phyloP scores from a whole-genome alignment of 805 yeast species.

The Kluyveromyces siamensis region DNA sequence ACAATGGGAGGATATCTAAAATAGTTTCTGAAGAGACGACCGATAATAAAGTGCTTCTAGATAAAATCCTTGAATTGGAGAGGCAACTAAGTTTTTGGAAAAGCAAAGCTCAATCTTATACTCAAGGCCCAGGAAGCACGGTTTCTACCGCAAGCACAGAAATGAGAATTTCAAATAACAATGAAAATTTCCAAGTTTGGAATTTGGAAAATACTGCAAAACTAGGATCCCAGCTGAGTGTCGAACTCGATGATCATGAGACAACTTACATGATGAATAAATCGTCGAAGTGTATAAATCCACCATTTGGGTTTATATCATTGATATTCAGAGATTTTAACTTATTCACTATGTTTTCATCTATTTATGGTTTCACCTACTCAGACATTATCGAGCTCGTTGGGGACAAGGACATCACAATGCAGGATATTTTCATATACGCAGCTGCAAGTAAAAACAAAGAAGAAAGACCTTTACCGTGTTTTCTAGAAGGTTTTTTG shows the following conservation, averaged over 20 bases:
- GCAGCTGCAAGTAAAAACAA: not conserved
- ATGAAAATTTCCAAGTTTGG: not conserved
- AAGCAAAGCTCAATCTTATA: not conserved
- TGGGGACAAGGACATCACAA: not conserved
- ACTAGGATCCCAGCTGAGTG: not conserved
- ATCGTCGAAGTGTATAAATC: not conserved
- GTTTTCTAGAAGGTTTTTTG: not conserved
- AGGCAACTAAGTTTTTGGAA: not conserved
- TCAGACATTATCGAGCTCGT: not conserved
- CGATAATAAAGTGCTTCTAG: not conserved
- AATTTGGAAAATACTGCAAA: not conserved
- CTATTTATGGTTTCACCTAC: slow-evolving; percentile 2
- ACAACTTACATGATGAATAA: not conserved
- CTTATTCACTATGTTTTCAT: not conserved
- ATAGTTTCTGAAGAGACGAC: not conserved
- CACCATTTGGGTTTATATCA: not conserved
- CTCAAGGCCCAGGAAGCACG: not conserved
- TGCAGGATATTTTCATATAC: not conserved
- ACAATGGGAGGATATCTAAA: not conserved
- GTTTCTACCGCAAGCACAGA: not conserved
- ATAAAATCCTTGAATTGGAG: not conserved
- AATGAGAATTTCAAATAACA: not conserved
- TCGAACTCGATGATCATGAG: not conserved
- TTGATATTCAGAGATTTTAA: not conserved
- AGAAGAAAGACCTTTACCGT: not conserved